Percentiles rank a stretch among this genome's conserved stretches.
Conservation (phyloP, 2,329 filamentous ascomycete species). For the Bipolaris oryzae region DNA sequence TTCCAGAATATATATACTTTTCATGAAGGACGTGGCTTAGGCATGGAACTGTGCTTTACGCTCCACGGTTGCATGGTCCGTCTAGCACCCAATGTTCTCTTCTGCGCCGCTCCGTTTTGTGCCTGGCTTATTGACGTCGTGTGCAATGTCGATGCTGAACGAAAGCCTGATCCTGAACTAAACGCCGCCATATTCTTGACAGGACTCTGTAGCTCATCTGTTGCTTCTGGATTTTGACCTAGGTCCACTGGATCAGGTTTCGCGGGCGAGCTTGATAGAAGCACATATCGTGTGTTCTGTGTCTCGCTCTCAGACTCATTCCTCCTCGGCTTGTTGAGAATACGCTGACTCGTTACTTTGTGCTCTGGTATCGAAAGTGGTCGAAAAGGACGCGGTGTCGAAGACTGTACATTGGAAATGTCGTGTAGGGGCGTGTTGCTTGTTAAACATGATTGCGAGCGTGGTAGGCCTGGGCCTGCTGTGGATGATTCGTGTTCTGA, state of each 20-base stretch:
- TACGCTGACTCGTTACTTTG: constrained; percentile 44
- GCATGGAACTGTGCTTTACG: constrained; percentile 43
- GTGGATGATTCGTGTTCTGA: constrained; percentile 11
- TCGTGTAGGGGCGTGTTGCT: constrained; percentile 34
- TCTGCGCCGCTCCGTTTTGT: constrained; percentile 37
- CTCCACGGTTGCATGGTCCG: constrained; percentile 59
- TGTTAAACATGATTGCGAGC: constrained; percentile 29
- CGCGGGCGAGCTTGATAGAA: constrained; percentile 53
- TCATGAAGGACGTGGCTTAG: constrained; percentile 35
- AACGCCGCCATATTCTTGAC: constrained; percentile 11
- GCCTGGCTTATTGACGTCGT: constrained; percentile 50
- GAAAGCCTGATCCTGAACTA: constrained; percentile 27
- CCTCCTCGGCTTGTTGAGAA: constrained; percentile 39
- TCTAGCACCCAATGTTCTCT: constrained; percentile 58
- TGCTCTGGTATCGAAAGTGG: constrained; percentile 34
- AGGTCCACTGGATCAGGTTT: constrained; percentile 34
- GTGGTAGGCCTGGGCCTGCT: constrained; percentile 19
- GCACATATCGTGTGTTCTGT: constrained; percentile 54
- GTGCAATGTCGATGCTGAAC: constrained; percentile 52
- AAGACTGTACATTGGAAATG: constrained; percentile 40
- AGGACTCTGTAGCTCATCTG: constrained; percentile 14
- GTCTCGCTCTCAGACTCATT: constrained; percentile 27
- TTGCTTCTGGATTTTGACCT: constrained; percentile 10
- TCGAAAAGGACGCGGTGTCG: constrained; percentile 25
- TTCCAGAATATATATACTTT: neutral